A percentile compares a stretch with the other conserved stretches of the same genome.
These are phyloP conservation scores for Gaillardinia entomophila DNA, from an alignment of 805 yeast species.

Conservation along the genomic window DNA sequence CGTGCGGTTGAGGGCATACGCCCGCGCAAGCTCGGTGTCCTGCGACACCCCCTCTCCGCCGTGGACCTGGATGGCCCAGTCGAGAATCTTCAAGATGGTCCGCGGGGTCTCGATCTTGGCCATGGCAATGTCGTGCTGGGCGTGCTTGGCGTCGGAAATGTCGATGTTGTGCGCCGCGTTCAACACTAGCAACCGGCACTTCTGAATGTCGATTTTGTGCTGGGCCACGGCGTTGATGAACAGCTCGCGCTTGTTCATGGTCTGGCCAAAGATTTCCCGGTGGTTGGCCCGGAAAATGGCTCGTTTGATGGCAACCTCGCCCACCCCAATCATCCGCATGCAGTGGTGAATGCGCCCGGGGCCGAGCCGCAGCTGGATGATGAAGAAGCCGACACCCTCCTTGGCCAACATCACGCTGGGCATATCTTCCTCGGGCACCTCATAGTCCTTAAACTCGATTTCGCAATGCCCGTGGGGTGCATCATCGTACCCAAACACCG, in stretches of 20 bases:
- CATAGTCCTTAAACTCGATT: constrained; percentile 44
- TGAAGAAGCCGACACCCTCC: constrained; percentile 53
- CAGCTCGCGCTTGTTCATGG: constrained; percentile 45
- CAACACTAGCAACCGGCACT: constrained; percentile 48
- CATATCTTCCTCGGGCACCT: constrained; percentile 40
- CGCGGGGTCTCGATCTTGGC: constrained; percentile 62
- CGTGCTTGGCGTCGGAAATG: constrained; percentile 46
- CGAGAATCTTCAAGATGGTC: constrained; percentile 44
- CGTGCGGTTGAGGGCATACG: constrained; percentile 48
- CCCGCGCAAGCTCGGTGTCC: constrained; percentile 52
- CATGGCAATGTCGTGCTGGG: constrained; percentile 51
- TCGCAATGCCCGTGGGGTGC: constrained; percentile 73
- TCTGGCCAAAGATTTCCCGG: constrained; percentile 48
- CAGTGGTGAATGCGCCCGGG: constrained; percentile 72
- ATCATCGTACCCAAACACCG: constrained; percentile 57
- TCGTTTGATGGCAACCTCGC: constrained; percentile 47
- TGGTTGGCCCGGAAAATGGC: constrained; percentile 47
- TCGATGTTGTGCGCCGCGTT: constrained; percentile 61
- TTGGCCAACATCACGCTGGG: constrained; percentile 36
- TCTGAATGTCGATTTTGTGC: constrained; percentile 47
- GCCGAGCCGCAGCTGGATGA: constrained; percentile 60
- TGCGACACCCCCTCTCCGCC: constrained; percentile 64
- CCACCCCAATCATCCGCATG: constrained; percentile 59
- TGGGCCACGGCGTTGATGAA: constrained; percentile 47
- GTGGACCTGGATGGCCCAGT: constrained; percentile 59